phyloP scores from a whole-genome alignment of 2,329 filamentous ascomycete species.

The Decorospora gaudefroyi region DNA sequence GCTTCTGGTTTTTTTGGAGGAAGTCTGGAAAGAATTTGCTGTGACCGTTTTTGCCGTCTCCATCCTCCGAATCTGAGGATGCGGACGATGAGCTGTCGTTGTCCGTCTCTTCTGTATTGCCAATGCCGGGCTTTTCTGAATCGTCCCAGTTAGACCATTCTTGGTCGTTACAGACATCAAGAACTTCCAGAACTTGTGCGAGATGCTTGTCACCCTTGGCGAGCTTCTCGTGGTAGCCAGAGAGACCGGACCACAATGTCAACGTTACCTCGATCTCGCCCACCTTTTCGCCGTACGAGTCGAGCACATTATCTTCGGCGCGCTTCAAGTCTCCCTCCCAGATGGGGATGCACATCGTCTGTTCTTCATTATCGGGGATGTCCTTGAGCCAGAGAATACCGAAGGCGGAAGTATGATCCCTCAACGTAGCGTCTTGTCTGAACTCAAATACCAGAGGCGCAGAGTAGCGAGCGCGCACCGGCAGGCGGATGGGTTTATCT shows the following conservation, averaged over 20 bases:
- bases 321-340: constrained; percentile 68
- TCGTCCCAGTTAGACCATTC: constrained; percentile 49
- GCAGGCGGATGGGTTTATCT: constrained; percentile 55
- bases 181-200: constrained; percentile 65
- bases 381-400: constrained; percentile 70
- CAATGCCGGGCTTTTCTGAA: constrained; percentile 16
- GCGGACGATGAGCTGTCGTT: constrained; percentile 36
- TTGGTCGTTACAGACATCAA: constrained; percentile 65
- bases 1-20: constrained; percentile 29
- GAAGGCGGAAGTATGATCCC: constrained; percentile 64
- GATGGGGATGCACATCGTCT: constrained; percentile 62
- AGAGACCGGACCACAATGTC: constrained; percentile 65
- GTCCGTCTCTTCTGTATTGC: constrained; percentile 36
- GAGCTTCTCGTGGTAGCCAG: constrained; percentile 61
- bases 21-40: constrained; percentile 31
- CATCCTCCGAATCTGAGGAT: constrained; percentile 26
- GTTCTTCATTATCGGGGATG: constrained; percentile 68
- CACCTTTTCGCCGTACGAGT: constrained; percentile 60
- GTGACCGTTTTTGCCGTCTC: constrained; percentile 23
- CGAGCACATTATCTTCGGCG: constrained; percentile 54
- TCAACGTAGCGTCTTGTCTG: constrained; percentile 58
- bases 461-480: constrained; percentile 65
- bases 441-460: constrained; percentile 63
- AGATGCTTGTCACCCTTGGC: constrained; percentile 61
- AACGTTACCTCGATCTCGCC: constrained; percentile 63